Evolutionary conservation across 1,139 yeast species (phyloP), one percentile per base, ranked within the genome.

Genomic region (Blastobotrys malaysiensis): DNA sequence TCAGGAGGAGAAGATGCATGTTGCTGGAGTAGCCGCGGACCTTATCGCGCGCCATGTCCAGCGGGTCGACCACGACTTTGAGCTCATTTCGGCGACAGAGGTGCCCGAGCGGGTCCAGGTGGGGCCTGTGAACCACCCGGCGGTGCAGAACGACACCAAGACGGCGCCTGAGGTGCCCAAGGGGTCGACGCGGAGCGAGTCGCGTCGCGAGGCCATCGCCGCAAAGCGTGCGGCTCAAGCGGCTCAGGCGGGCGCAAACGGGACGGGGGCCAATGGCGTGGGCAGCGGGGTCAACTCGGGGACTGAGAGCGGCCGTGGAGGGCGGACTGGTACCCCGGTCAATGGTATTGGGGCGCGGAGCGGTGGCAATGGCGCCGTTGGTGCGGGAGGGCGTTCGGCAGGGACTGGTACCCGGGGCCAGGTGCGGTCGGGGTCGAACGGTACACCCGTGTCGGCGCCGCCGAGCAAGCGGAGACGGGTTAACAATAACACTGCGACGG

Each of bases 1-100:
- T 61, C 74, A 93, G 57, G 99, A 93, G 67, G 98, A 93, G 68
- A 93, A 93, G 71, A 90, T 93, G 95, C 97, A 93, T 68, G 97
- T 93, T 43, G 95, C 98, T 2, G 85, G 93, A 1, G 86, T 89
- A 43, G 97, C 97, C 24, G 80, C 88, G 27, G 98, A 91, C 63
- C 79, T 86, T 20, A 79, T 90, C 52, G 74, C 78, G 45, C 82
- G 84, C 60, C 88, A 89, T 65, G 74, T 88, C 61, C 77, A 76
- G 52, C 76, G 97, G 50, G 78, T 93, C 60, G 88, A 91, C 66
- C 82, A 86, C 61, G 96, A 89, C 67, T 91, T 82, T 72, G 76
- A 79, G 56, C 79, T 89, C 45, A 79, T 91, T 43, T 75, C 81
- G 53, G 81, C 84, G 65, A 83, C 86, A 65, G 95, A 80, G 77